Conservation (phyloP, 192 early-diverging fungal species). For the Linnemannia zychae region DNA sequence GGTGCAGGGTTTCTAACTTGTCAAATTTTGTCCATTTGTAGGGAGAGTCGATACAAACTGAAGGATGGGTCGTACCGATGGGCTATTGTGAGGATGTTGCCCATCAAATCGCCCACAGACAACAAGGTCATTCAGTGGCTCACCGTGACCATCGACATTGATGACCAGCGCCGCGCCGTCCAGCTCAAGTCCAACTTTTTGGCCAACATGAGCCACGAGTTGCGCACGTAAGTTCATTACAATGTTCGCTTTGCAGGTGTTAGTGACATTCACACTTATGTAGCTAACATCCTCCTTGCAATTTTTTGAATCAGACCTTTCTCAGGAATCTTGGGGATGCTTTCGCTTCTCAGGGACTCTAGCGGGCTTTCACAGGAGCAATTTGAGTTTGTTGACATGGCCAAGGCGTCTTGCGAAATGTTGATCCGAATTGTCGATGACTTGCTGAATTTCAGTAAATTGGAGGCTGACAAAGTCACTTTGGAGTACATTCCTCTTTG, state of each 20-base stretch:
- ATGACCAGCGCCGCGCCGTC: slow-evolving; percentile 57
- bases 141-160: slow-evolving; percentile 53
- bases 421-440: slow-evolving; percentile 66
- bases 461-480: slow-evolving; percentile 63
- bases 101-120: slow-evolving; percentile 32
- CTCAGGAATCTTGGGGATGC: slow-evolving; percentile 65
- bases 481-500: slow-evolving; percentile 56
- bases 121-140: slow-evolving; percentile 53
- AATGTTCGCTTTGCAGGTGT: not conserved
- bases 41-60: slow-evolving; percentile 52
- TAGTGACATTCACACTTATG: not conserved
- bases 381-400: slow-evolving; percentile 64
- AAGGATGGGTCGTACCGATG: slow-evolving; percentile 44
- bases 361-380: slow-evolving; percentile 58
- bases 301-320: slow-evolving; percentile 44
- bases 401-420: slow-evolving; percentile 64
- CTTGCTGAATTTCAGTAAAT: slow-evolving; percentile 62
- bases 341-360: slow-evolving; percentile 60
- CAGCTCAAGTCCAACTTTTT: slow-evolving; percentile 72
- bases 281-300: not conserved
- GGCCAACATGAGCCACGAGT: slow-evolving; percentile 85
- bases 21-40: not conserved
- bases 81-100: slow-evolving; percentile 47
- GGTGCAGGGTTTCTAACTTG: no score
- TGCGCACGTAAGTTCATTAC: slow-evolving; percentile 69